These are phyloP conservation scores for Alternaria rosae DNA, from an alignment of 2,329 filamentous ascomycete species.

Conservation along the genomic window DNA sequence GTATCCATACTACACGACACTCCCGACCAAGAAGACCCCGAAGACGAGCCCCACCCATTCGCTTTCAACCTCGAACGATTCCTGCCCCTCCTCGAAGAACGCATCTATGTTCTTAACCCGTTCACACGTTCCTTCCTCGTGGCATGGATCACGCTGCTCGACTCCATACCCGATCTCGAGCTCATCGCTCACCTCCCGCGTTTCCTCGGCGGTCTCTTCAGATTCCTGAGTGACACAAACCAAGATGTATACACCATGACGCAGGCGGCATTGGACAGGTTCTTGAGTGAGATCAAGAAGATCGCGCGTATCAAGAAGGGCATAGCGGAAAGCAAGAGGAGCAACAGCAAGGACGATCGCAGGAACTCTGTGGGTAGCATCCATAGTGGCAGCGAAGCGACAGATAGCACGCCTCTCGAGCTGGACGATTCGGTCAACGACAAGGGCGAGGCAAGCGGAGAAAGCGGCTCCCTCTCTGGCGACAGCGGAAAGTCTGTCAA, in stretches of 20 bases:
- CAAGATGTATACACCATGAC: conserved; percentile 94
- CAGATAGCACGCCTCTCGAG: conserved; percentile 58
- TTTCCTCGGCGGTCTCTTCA: conserved; percentile 87
- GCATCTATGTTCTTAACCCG: conserved; percentile 92
- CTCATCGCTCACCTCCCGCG: conserved; percentile 91
- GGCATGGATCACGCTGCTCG: conserved; percentile 91
- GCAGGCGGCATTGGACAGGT: conserved; percentile 85
- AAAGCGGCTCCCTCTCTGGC: conserved; percentile 41
- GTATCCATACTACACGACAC: conserved; percentile 81
- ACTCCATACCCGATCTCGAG: conserved; percentile 96
- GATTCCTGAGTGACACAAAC: conserved; percentile 90
- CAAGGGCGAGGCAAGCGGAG: conserved; percentile 55
- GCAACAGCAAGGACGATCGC: conserved; percentile 69
- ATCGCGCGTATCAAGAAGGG: conserved; percentile 93
- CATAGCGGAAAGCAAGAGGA: conserved; percentile 82
- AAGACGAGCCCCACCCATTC: conserved; percentile 29
- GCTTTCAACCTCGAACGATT: conserved; percentile 92
- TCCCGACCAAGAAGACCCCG: conserved; percentile 54
- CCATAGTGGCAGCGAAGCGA: conserved; percentile 62
- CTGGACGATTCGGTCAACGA: conserved; percentile 59
- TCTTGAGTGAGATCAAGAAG: conserved; percentile 90
- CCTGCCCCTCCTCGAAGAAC: conserved; percentile 90
- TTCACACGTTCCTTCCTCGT: conserved; percentile 96
- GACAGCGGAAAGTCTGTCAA: conserved; percentile 51
- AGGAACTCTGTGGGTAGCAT: conserved; percentile 70